These are phyloP conservation scores for Suaeda aralocaspica DNA, from an alignment of 148 eudicot species.

Conservation along the genomic window DNA sequence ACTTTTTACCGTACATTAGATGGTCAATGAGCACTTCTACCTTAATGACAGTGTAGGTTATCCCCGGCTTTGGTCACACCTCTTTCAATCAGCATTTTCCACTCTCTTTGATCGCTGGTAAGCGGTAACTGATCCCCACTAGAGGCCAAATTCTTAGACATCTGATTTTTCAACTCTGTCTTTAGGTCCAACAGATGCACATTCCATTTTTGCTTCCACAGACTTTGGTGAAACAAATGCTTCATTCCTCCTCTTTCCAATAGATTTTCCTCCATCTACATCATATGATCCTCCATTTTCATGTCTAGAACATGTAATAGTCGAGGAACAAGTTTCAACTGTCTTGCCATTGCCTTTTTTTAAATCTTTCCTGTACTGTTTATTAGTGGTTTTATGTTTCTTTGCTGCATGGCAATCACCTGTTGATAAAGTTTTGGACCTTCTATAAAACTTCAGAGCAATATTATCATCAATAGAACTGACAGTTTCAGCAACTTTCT, in stretches of 20 bases:
- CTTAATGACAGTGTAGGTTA: background rate
- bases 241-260: background rate
- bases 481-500: background rate
- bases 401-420: conserved; percentile 20
- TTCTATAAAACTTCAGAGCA: conserved; percentile 10
- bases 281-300: conserved; percentile 1
- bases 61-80: background rate
- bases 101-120: too few species aligned
- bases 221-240: background rate
- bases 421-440: conserved; percentile 3
- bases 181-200: background rate
- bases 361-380: background rate
- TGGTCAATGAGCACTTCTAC: background rate
- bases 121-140: background rate
- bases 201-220: background rate
- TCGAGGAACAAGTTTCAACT: background rate
- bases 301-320: background rate
- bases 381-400: conserved; percentile 15
- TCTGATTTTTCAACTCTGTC: background rate
- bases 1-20: background rate
- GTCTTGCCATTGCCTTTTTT: background rate
- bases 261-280: background rate
- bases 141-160: background rate
- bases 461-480: background rate
- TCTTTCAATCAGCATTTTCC: background rate